Evolutionary conservation across 2,329 filamentous ascomycete species (phyloP).

Genomic region (Dactylella cylindrospora): DNA sequence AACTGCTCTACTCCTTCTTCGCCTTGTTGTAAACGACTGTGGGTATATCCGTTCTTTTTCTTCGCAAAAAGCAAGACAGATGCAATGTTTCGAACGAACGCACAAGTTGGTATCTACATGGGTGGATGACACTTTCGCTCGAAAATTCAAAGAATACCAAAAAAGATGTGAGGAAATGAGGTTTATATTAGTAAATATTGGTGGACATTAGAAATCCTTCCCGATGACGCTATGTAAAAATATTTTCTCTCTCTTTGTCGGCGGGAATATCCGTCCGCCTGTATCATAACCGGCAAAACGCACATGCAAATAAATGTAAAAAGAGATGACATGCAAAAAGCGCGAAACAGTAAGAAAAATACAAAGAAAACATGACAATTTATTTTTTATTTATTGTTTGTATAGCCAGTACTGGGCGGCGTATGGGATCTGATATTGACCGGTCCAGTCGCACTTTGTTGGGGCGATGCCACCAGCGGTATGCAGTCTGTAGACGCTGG

Average conservation of each 20-base stretch:
- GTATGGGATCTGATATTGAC: constrained; percentile 22
- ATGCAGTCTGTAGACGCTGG: constrained; percentile 78
- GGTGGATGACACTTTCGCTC: too few relatives aligned
- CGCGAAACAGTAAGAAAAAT: too few relatives aligned
- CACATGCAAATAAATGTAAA: background rate
- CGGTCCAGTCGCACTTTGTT: constrained; percentile 62
- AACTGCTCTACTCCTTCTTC: too few relatives aligned
- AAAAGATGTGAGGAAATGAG: too few relatives aligned
- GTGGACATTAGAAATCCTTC: too few relatives aligned
- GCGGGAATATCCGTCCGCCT: constrained; percentile 20
- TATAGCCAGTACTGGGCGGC: constrained; percentile 34
- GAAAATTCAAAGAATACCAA: too few relatives aligned
- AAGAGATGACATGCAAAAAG: too few relatives aligned
- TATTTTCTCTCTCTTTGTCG: too few relatives aligned
- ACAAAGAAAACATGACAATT: background rate
- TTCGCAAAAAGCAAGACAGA: constrained; percentile 3
- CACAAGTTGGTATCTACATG: constrained; percentile 39
- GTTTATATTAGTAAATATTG: too few relatives aligned
- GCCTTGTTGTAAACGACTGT: constrained; percentile 41
- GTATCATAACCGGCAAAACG: background rate
- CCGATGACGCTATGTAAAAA: too few relatives aligned
- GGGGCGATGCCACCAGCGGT: constrained; percentile 81
- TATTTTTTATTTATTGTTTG: constrained; percentile 2
- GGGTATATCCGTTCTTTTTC: constrained; percentile 38
- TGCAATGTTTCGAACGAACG: constrained; percentile 1